Evolutionary conservation across 1,284 basidiomycete genomes (phyloP).

Genomic region (Austroboletus novae-zelandiae): DNA sequence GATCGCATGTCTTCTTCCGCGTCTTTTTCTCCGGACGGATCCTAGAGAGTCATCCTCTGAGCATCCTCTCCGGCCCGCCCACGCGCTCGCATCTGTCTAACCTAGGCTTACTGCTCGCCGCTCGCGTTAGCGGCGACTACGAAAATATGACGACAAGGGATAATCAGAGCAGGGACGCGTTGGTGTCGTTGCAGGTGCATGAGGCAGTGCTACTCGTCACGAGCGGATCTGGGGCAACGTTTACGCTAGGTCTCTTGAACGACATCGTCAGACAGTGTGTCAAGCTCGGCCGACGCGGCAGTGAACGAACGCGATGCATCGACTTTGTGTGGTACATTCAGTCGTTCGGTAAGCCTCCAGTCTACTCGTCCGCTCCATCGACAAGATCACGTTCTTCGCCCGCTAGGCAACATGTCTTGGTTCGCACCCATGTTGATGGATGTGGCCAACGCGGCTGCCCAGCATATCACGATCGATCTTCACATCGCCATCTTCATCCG

Average conservation of each 20-base stretch:
- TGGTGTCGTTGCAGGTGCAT: constrained; percentile 42
- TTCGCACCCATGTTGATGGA: constrained; percentile 39
- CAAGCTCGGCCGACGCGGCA: constrained; percentile 37
- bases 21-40: constrained; percentile 65
- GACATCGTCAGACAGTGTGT: constrained; percentile 51
- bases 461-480: constrained; percentile 45
- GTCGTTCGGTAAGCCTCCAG: constrained; percentile 40
- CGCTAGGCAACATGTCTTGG: constrained; percentile 31
- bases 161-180: constrained; percentile 14
- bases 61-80: constrained; percentile 67
- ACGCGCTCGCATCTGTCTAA: constrained; percentile 49
- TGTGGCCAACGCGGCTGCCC: constrained; percentile 48
- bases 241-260: constrained; percentile 52
- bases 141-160: constrained; percentile 2
- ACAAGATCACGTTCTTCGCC: not conserved
- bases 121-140: constrained; percentile 57
- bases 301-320: constrained; percentile 46
- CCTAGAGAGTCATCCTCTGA: constrained; percentile 79
- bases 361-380: no score
- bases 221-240: constrained; percentile 55
- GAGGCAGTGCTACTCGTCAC: constrained; percentile 52
- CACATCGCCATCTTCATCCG: constrained; percentile 66
- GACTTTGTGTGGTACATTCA: constrained; percentile 54
- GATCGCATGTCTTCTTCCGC: constrained; percentile 69
- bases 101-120: constrained; percentile 51